Conservation (phyloP, 2,329 filamentous ascomycete species). For the Biscogniauxia marginata region DNA sequence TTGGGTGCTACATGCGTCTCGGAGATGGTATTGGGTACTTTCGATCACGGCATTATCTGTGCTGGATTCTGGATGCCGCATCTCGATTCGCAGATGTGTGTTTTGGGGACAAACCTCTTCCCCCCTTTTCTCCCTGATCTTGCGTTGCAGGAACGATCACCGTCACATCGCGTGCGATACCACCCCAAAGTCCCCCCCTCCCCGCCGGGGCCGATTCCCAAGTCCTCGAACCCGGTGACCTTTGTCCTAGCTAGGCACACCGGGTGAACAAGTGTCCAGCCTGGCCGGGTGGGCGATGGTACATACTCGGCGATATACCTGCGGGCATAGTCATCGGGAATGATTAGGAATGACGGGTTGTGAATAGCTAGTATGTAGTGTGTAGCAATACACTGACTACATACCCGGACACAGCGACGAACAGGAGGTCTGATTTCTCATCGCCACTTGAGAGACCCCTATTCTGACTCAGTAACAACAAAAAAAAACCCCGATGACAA, state of each 20-base stretch:
- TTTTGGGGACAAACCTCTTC: too few relatives aligned
- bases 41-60: neutral
- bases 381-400: too few relatives aligned
- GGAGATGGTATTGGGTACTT: neutral
- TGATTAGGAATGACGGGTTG: neutral
- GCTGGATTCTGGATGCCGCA: neutral
- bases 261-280: neutral
- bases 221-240: neutral
- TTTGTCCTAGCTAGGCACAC: neutral
- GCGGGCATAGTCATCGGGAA: neutral
- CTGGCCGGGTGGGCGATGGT: too few relatives aligned
- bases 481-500: too few relatives aligned
- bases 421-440: neutral
- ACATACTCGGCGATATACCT: neutral
- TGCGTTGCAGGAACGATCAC: neutral
- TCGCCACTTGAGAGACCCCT: too few relatives aligned
- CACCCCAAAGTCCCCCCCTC: neutral
- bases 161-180: neutral
- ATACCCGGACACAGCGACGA: neutral
- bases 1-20: neutral
- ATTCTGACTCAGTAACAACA: too few relatives aligned
- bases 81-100: neutral
- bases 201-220: neutral
- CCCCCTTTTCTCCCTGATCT: neutral
- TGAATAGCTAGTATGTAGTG: too few relatives aligned